Conservation (phyloP, 768 basidiomycete species). For the Mycena kentingensis region DNA sequence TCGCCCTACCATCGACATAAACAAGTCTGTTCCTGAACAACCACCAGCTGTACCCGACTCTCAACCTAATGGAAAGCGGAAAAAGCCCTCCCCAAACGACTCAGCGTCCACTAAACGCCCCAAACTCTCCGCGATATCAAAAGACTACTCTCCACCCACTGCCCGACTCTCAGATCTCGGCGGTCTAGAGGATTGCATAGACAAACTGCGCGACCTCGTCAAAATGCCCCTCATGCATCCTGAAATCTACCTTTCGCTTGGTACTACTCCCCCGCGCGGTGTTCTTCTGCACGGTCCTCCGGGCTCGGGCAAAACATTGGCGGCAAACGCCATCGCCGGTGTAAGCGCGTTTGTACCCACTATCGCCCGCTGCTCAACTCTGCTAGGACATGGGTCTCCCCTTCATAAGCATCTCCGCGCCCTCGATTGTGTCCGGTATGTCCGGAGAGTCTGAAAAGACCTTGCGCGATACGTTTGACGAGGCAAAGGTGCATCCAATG, state of each 20-base stretch:
- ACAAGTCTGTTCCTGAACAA: conserved; percentile 31
- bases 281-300: conserved; percentile 94
- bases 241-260: conserved; percentile 92
- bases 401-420: conserved; percentile 93
- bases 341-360: conserved; percentile 46
- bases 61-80: conserved; percentile 55
- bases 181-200: conserved; percentile 81
- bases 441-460: conserved; percentile 99
- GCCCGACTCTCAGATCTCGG: conserved; percentile 84
- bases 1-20: conserved; percentile 68
- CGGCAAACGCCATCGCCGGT: conserved; percentile 95
- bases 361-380: conserved; percentile 2
- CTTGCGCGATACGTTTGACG: conserved; percentile 92
- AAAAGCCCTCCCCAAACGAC: conserved; percentile 58
- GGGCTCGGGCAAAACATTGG: conserved; percentile 93
- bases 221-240: conserved; percentile 95
- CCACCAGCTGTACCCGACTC: conserved; percentile 23
- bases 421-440: conserved; percentile 96
- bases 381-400: conserved; percentile 86
- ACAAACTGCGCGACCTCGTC: conserved; percentile 95
- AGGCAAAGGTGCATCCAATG: conserved; percentile 82
- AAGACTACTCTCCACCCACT: conserved; percentile 72
- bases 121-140: conserved; percentile 50
- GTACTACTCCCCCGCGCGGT: conserved; percentile 89
- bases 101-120: conserved; percentile 52